Evolutionary conservation across 768 basidiomycete species (phyloP).

Genomic region (Mycena maculata): DNA sequence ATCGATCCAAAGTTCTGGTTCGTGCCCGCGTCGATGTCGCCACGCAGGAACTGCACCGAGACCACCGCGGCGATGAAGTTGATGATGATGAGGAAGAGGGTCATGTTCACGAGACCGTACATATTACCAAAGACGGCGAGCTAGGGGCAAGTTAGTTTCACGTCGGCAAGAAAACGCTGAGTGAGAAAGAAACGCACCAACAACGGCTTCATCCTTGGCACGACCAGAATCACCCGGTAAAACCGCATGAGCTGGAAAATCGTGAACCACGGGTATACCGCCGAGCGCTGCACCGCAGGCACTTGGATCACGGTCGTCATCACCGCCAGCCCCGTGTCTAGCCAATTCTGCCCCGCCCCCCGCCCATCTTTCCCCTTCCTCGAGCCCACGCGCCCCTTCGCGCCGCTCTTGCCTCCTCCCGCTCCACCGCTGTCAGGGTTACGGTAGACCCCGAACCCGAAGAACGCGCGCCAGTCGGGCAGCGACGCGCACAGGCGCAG

Average conservation of each 20-base stretch:
- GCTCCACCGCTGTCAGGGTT: constrained; percentile 26
- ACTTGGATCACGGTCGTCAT: constrained; percentile 86
- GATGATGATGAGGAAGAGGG: constrained; percentile 87
- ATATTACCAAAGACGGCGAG: constrained; percentile 92
- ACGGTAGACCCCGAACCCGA: constrained; percentile 52
- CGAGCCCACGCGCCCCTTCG: not conserved
- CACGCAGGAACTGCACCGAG: constrained; percentile 85
- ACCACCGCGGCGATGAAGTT: constrained; percentile 89
- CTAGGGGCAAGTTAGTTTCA: constrained; percentile 50
- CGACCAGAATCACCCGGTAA: constrained; percentile 90
- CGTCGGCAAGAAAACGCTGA: constrained; percentile 1
- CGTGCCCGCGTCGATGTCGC: constrained; percentile 68
- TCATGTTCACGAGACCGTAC: constrained; percentile 92
- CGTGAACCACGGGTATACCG: constrained; percentile 89
- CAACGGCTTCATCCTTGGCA: constrained; percentile 91
- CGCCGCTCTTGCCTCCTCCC: not conserved
- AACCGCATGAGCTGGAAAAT: constrained; percentile 88
- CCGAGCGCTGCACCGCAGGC: constrained; percentile 73
- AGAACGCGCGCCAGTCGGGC: constrained; percentile 88
- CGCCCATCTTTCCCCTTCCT: not conserved
- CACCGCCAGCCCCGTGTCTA: constrained; percentile 83
- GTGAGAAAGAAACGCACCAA: constrained; percentile 75
- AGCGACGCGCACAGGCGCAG: constrained; percentile 76
- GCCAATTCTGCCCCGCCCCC: constrained; percentile 60
- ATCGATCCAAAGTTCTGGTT: constrained; percentile 84